Base-by-base conservation (phyloP, 441 rosid genomes). In the Euphorbia schlechtendalii region DNA sequence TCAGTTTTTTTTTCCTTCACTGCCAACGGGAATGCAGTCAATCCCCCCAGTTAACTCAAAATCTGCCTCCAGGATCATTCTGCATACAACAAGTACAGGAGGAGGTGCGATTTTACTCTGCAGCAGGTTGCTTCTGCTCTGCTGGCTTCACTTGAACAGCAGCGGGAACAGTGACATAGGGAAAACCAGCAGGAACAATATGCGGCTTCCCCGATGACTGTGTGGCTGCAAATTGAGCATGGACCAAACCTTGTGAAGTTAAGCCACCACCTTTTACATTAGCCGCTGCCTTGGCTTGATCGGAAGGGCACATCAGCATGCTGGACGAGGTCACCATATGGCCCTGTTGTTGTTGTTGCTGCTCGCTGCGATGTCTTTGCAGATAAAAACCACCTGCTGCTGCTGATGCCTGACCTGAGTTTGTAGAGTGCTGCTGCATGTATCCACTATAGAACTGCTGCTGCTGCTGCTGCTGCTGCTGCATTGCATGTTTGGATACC, bases 91-190 rank as follows among this genome's bases (percentile, higher is more conserved):
- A 60, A 59, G 63, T 46, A 54, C 45, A 10, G 13, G 66, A 32
- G 43, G 46, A 32, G 43, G 46, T 9, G 22, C 5, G 14, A 45
- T 53, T 74, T 80, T 88, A 93, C 76, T 90, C 93, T 73, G 93
- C 97, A 25, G 89, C 86, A 34, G 91, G 94, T 67, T 87, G 94
- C 60, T 89, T 89, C 74, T 91, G 90, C 74, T 94, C 96, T 10
- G 90, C 81, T 4, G 90, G 89, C 72, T 90, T 93, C 65, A 82
- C 92, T 77, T 84, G 97, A 69, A 80, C 95, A 8, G 77, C 82
- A 22, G 75, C 60, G 8, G 88, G 81, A 58, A 78, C 85, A 30
- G 88, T 59, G 8, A 77, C 82, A 52, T 85, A 77, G 1, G 89
- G 46, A 73, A 82, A 86, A 22, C 92, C 90, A 46, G 87, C 73